phyloP scores from a whole-genome alignment of 2,329 filamentous ascomycete genomes.

The Cryphonectria parasitica region DNA sequence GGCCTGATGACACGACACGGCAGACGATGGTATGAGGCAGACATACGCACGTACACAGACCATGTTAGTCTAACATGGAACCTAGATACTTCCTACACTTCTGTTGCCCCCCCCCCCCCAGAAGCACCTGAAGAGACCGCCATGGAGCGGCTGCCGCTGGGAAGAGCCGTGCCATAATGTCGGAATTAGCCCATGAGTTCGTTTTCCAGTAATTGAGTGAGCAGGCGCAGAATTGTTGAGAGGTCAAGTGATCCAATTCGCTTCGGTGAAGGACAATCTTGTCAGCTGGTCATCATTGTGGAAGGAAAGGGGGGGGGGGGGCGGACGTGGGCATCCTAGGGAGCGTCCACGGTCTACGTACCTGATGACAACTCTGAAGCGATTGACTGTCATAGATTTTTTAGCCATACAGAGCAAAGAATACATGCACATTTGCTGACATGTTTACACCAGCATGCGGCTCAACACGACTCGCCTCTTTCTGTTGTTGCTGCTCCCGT shows the following conservation, averaged over 20 bases:
- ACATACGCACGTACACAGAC: not conserved
- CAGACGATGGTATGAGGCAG: not conserved
- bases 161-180: constrained; percentile 4
- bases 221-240: too few relatives aligned
- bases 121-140: not conserved
- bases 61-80: not conserved
- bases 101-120: not conserved
- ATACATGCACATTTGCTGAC: not conserved
- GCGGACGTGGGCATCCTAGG: not conserved
- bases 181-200: constrained; percentile 19
- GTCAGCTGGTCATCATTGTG: not conserved
- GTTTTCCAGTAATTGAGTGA: not conserved
- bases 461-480: not conserved
- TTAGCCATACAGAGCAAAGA: not conserved
- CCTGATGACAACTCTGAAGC: not conserved
- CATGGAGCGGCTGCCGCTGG: not conserved
- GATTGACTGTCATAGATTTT: not conserved
- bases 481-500: not conserved
- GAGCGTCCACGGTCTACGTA: not conserved
- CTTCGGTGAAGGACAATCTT: not conserved
- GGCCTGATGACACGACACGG: not conserved
- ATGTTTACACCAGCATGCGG: not conserved
- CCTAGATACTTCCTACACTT: not conserved
- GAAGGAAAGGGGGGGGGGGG: too few relatives aligned
- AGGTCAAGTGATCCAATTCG: too few relatives aligned